phyloP scores from a whole-genome alignment of 306 rosid species.

The Ziziphus jujuba region DNA sequence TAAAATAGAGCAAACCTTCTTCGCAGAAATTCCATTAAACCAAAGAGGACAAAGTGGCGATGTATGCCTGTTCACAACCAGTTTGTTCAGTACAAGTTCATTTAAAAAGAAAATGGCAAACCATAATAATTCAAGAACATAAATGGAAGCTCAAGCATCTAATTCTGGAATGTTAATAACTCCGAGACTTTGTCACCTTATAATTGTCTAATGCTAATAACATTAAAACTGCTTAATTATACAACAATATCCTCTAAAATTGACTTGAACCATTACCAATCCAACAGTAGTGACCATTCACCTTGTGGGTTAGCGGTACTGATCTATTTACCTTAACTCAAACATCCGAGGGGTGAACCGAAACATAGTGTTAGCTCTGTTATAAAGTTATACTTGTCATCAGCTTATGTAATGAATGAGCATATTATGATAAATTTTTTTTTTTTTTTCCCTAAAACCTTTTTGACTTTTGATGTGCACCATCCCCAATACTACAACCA shows the following conservation, averaged over 20 bases:
- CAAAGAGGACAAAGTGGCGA: constrained; percentile 88
- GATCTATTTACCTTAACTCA: too few relatives aligned
- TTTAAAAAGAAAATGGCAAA: neutral
- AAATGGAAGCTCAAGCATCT: constrained; percentile 7
- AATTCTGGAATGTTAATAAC: neutral
- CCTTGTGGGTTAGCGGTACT: too few relatives aligned
- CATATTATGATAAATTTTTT: too few relatives aligned
- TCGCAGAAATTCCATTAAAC: constrained; percentile 86
- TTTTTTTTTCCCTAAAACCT: too few relatives aligned
- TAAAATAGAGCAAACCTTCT: constrained; percentile 61
- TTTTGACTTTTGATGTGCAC: too few relatives aligned
- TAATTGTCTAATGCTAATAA: neutral
- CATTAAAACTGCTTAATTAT: neutral
- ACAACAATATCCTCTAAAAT: neutral
- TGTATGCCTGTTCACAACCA: constrained; percentile 65
- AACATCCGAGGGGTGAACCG: too few relatives aligned
- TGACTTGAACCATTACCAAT: neutral
- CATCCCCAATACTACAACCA: too few relatives aligned
- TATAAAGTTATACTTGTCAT: too few relatives aligned
- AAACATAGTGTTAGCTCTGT: too few relatives aligned
- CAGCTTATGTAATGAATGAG: too few relatives aligned
- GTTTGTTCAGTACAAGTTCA: constrained; percentile 4
- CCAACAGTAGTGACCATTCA: too few relatives aligned
- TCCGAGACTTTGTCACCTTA: neutral
- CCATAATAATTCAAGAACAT: constrained; percentile 6